These are phyloP conservation scores for Thymus quinquecostatus DNA, from an alignment of 257 asterid species.

Conservation along the genomic window DNA sequence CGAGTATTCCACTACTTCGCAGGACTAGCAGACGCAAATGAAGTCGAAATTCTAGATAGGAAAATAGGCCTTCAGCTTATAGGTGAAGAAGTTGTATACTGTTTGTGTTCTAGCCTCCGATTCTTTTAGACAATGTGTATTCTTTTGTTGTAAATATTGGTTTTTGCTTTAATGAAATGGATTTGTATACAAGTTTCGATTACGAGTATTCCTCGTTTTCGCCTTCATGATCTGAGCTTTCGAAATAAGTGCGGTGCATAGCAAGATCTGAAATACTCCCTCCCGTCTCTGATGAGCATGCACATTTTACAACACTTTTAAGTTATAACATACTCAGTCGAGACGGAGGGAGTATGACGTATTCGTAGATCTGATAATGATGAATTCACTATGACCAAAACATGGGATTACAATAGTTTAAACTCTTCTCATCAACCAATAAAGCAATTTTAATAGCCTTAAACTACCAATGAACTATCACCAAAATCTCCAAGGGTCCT, in stretches of 20 bases:
- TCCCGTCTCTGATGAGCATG: too few species aligned
- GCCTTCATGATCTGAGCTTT: neutral
- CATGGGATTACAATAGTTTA: slow-evolving; percentile 7
- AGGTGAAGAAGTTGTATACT: neutral
- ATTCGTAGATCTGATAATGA: neutral
- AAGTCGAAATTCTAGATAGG: slow-evolving; percentile 17
- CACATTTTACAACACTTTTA: too few species aligned
- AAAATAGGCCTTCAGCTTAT: neutral
- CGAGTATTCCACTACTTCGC: slow-evolving; percentile 91
- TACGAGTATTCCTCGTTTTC: neutral
- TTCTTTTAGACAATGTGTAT: slow-evolving; percentile 34
- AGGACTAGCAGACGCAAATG: slow-evolving; percentile 54
- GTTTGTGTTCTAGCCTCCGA: slow-evolving; percentile 10
- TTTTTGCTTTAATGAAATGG: slow-evolving; percentile 34
- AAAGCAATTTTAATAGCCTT: slow-evolving; percentile 26
- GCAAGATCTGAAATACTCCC: too few species aligned
- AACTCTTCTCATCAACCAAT: slow-evolving; percentile 17
- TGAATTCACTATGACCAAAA: slow-evolving; percentile 29
- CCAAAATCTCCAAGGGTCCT: slow-evolving; percentile 99
- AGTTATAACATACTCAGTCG: too few species aligned
- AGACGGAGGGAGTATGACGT: too few species aligned
- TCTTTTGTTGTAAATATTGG: slow-evolving; percentile 39
- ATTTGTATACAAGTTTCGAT: slow-evolving; percentile 20
- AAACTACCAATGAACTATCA: slow-evolving; percentile 35
- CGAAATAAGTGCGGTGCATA: neutral